Evolutionary conservation across 2,329 filamentous ascomycete genomes (phyloP).

Genomic region (Pseudogymnoascus sp.): DNA sequence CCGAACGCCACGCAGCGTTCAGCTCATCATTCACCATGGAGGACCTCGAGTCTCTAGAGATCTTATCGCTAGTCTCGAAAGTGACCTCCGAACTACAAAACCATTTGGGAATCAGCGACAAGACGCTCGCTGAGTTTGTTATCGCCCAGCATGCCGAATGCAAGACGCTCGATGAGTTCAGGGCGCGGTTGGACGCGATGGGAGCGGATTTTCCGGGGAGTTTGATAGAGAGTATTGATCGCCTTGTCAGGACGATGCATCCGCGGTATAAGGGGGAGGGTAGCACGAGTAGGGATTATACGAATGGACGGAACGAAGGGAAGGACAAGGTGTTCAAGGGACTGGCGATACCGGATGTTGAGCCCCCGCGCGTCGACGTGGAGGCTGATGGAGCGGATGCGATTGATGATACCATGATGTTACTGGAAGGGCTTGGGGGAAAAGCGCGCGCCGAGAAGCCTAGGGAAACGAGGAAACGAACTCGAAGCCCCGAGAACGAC

Average conservation of each 20-base stretch:
- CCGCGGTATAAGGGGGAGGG: constrained; percentile 67
- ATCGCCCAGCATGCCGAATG: constrained; percentile 81
- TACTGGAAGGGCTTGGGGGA: constrained; percentile 76
- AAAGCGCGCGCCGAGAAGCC: constrained; percentile 40
- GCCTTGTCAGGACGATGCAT: constrained; percentile 80
- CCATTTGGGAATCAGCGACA: constrained; percentile 83
- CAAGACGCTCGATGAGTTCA: constrained; percentile 63
- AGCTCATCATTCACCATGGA: constrained; percentile 22
- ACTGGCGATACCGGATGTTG: constrained; percentile 74
- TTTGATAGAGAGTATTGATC: constrained; percentile 84
- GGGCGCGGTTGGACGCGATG: constrained; percentile 62
- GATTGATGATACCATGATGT: constrained; percentile 86
- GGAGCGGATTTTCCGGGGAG: constrained; percentile 77
- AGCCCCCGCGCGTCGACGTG: constrained; percentile 44
- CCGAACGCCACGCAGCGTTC: not conserved
- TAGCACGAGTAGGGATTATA: constrained; percentile 29
- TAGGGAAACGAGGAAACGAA: constrained; percentile 39
- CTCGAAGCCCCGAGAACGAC: constrained; percentile 39
- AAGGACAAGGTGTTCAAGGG: constrained; percentile 88
- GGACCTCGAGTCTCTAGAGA: constrained; percentile 82
- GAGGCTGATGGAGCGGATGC: constrained; percentile 44
- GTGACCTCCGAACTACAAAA: constrained; percentile 93
- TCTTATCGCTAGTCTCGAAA: constrained; percentile 88
- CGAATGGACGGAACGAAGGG: constrained; percentile 46
- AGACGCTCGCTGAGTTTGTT: constrained; percentile 91